phyloP scores from a whole-genome alignment of 805 yeast genomes.

The Candida odintsovae region DNA sequence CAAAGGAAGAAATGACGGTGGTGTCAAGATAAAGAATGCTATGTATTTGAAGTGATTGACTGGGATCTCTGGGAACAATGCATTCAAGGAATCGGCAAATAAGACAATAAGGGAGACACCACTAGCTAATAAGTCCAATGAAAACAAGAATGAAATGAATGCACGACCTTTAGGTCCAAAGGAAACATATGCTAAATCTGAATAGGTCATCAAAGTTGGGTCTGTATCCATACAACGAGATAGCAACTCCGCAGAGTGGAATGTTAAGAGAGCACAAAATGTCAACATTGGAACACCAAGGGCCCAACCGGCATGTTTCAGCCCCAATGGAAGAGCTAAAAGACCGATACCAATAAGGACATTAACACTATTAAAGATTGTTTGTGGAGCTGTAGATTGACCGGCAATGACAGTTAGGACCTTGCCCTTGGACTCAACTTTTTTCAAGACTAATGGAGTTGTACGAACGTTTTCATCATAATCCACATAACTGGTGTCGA shows the following conservation, averaged over 20 bases:
- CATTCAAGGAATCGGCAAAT: conserved; percentile 80
- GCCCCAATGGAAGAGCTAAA: conserved; percentile 66
- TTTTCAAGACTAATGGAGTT: conserved; percentile 49
- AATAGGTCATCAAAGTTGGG: conserved; percentile 76
- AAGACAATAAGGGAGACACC: conserved; percentile 78
- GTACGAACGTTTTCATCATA: conserved; percentile 43
- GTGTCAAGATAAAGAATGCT: conserved; percentile 68
- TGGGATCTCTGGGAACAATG: conserved; percentile 51
- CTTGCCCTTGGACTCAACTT: conserved; percentile 70
- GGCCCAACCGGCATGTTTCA: conserved; percentile 68
- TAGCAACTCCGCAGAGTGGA: conserved; percentile 69
- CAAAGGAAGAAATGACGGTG: conserved; percentile 76
- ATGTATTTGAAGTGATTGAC: conserved; percentile 55
- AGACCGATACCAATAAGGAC: conserved; percentile 74
- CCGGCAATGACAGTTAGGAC: conserved; percentile 70
- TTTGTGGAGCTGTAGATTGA: conserved; percentile 76
- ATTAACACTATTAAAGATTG: conserved; percentile 71
- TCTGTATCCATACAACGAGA: conserved; percentile 77
- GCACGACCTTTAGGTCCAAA: conserved; percentile 75
- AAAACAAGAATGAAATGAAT: conserved; percentile 65
- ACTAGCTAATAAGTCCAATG: conserved; percentile 72
- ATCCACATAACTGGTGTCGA: conserved; percentile 37
- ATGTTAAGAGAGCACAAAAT: conserved; percentile 61
- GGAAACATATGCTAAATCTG: conserved; percentile 83
- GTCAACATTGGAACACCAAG: conserved; percentile 56